Evolutionary conservation across 2,329 filamentous ascomycete species (phyloP), one percentile per base, ranked within the genome.

Genomic region (Penicillium sumatraense): DNA sequence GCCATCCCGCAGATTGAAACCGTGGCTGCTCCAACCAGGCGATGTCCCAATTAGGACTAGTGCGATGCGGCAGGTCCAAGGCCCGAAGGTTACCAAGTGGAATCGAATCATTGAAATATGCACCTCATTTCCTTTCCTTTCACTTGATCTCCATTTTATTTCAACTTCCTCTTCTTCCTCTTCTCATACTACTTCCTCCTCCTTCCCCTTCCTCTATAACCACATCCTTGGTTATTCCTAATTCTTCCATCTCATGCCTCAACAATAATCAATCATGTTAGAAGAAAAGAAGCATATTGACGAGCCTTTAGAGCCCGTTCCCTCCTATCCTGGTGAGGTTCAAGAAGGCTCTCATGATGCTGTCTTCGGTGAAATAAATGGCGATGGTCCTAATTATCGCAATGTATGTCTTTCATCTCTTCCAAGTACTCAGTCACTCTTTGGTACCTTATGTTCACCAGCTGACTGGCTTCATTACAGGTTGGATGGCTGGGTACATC

Each of bases 401-500:
- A 60, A 46, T 42, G 60, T 62, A 54, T 13, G 60, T 36, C 10
- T 14, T 56, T 18, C 10, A 14, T n/a, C 3, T 14, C 24, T 2
- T 13, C 6, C n/a, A 11, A 21, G 33, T 49, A 20, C 3, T 23
- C 3, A n/a, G 9, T 13, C 14, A 23, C 5, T 10, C 51, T 21
- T 40, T 18, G n/a, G n/a, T n/a, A n/a, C n/a, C 16, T 21, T n/a
- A 31, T 31, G 11, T 13, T 31, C 16, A 16, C 2, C 16, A 8
- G n/a, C 40, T 42, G 18, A 47, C 27, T 14, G 6, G 5, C 7
- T 5, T 51, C 3, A 9, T 48, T 20, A 49, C 26, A 73, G 75
- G 72, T 78, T 44, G 75, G 76, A 48, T 80, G 75, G 77, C 51
- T 76, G 1, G 78, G 75, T 20, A 78, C 78, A 11, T 63, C 69